phyloP scores from a whole-genome alignment of 2,329 filamentous ascomycete species.

The Microascus cirrosus region DNA sequence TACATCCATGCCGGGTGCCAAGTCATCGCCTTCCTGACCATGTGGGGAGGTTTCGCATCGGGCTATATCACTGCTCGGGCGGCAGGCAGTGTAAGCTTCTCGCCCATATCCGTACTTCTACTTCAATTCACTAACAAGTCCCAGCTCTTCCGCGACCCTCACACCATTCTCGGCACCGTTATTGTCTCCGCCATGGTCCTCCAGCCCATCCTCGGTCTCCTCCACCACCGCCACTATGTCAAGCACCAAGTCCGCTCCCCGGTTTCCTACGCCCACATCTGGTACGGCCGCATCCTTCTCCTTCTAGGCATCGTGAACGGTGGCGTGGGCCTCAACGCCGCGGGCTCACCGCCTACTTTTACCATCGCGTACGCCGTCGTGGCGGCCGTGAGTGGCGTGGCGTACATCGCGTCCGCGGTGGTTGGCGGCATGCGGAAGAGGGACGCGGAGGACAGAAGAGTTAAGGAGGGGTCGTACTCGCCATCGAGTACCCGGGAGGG shows the following conservation, averaged over 20 bases:
- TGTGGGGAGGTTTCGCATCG: conserved; percentile 50
- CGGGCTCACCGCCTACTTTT: conserved; percentile 24
- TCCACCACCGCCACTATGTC: conserved; percentile 45
- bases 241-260: conserved; percentile 33
- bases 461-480: neutral
- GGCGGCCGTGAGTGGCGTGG: conserved; percentile 32
- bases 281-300: conserved; percentile 49
- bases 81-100: conserved; percentile 27
- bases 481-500: neutral
- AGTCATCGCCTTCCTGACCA: conserved; percentile 36
- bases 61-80: conserved; percentile 37
- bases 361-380: conserved; percentile 46
- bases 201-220: conserved; percentile 45
- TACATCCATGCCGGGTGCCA: conserved; percentile 47
- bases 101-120: neutral
- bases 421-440: conserved; percentile 4
- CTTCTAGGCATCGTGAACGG: conserved; percentile 51
- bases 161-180: conserved; percentile 45
- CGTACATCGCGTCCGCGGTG: conserved; percentile 26
- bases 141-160: conserved; percentile 39
- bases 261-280: conserved; percentile 48
- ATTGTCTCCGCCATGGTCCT: conserved; percentile 41
- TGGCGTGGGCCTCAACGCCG: conserved; percentile 45
- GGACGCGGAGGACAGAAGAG: neutral
- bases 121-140: conserved; percentile 8